Evolutionary conservation across 139 green algal genomes (phyloP), one percentile per base, ranked within the genome.

Genomic region (Penium margaritaceum): DNA sequence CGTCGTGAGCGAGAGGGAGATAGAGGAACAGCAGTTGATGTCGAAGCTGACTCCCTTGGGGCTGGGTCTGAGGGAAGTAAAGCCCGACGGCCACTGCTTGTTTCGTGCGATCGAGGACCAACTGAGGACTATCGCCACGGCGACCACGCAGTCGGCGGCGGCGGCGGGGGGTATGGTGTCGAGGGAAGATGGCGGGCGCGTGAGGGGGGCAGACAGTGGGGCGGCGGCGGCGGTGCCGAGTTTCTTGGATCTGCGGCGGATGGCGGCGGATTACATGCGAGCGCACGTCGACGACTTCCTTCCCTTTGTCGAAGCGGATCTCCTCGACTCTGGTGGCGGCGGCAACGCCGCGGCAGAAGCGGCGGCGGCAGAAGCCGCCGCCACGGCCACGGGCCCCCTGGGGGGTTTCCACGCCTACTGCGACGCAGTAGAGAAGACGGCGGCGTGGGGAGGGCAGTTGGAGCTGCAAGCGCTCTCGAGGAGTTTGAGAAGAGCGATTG

Each of bases 11-110:
- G 83, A 88, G 36, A 66, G 86, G 21, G 70, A 63, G 55, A 2
- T 79, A 3, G 91, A 96, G 79, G 86, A 90, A 69, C 46, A 69
- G 19, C 61, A 61, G 34, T 79, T 96, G 17, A 37, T 36, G 36
- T 58, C 62, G 3, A 63, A 90, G 66, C 86, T 97, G 68, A 41
- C 35, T 14, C 87, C 87, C 7, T 82, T 89, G 63, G 81, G 83
- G 0, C 82, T 97, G 36, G 39, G 36, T 14, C 67, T 97, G 17
- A 74, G 79, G 0, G 88, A 93, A 32, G 93, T 97, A 54, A 83
- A 90, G 74, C 83, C 92, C 6, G 92, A 97, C 66, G 92, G 92
- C 0, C 89, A 97, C 86, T 97, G 92, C 82, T 63, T 97, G 75
- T 97, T 94, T 81, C 86, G 89, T 27, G 85, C 91, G 0, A 19